Percentiles rank a stretch among this genome's conserved stretches.
phyloP scores from a whole-genome alignment of 495 filamentous ascomycete genomes.

The Thozetella sp. region DNA sequence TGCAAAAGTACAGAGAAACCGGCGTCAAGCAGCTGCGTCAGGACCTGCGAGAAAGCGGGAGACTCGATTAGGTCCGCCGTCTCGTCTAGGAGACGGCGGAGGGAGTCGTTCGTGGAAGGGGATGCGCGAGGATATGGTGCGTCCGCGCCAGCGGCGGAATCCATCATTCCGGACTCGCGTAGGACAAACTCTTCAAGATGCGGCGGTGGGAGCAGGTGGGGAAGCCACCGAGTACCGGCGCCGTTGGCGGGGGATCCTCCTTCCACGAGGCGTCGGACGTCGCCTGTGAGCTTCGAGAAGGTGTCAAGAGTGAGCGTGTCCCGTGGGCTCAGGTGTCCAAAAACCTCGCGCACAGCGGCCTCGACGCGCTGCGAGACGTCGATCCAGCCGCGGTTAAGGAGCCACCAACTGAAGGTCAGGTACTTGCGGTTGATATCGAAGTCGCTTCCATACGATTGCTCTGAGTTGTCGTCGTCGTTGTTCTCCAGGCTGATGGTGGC shows the following conservation, averaged over 20 bases:
- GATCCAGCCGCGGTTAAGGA: slow-evolving; percentile 89
- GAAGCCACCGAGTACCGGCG: slow-evolving; percentile 71
- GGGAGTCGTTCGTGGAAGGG: slow-evolving; percentile 43
- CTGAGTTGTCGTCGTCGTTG: slow-evolving; percentile 78
- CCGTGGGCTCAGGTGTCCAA: slow-evolving; percentile 81
- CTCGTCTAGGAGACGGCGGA: slow-evolving; percentile 91
- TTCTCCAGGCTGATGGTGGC: slow-evolving; percentile 81
- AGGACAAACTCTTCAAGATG: slow-evolving; percentile 82
- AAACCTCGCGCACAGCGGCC: slow-evolving; percentile 79
- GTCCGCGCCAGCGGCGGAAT: slow-evolving; percentile 40
- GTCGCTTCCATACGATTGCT: slow-evolving; percentile 83
- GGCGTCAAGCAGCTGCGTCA: slow-evolving; percentile 84
- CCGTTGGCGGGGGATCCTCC: slow-evolving; percentile 68
- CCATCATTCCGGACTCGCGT: slow-evolving; percentile 76
- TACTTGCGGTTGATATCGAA: slow-evolving; percentile 94
- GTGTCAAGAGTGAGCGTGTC: slow-evolving; percentile 81
- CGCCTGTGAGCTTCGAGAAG: slow-evolving; percentile 74
- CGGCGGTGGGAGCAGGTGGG: slow-evolving; percentile 77
- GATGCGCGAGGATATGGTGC: slow-evolving; percentile 20
- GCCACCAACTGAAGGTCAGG: slow-evolving; percentile 97
- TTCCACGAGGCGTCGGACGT: slow-evolving; percentile 84
- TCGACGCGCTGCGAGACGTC: slow-evolving; percentile 78
- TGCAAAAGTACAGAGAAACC: slow-evolving; percentile 82
- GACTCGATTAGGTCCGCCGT: slow-evolving; percentile 96
- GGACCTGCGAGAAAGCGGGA: slow-evolving; percentile 80